Evolutionary conservation across 768 basidiomycete species (phyloP).

Genomic region (Glaciozyma antarctica): DNA sequence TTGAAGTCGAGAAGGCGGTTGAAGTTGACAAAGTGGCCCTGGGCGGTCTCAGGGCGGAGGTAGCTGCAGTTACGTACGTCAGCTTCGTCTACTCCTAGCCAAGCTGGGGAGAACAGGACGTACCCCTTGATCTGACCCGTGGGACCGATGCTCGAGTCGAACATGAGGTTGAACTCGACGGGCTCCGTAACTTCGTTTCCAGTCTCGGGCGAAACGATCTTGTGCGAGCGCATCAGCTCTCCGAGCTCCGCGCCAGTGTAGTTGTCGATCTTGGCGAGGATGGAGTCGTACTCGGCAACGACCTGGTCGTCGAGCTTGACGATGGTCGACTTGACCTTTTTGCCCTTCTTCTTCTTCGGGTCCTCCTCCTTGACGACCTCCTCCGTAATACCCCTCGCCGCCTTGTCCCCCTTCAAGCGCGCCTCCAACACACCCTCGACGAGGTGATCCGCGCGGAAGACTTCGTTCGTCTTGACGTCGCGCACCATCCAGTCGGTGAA

Average conservation of each 20-base stretch:
- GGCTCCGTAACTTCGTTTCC: constrained; percentile 88
- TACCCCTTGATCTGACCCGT: constrained; percentile 94
- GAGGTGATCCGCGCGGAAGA: constrained; percentile 90
- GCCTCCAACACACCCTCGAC: constrained; percentile 88
- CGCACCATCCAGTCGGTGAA: constrained; percentile 98
- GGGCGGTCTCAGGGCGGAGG: constrained; percentile 95
- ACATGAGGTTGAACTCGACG: constrained; percentile 97
- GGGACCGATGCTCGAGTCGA: constrained; percentile 90
- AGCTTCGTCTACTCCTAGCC: not conserved
- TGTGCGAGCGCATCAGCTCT: constrained; percentile 66
- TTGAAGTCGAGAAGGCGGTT: constrained; percentile 93
- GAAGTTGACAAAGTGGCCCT: constrained; percentile 99
- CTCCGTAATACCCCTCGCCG: constrained; percentile 62
- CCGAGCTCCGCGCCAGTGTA: constrained; percentile 82
- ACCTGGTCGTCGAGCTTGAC: constrained; percentile 64
- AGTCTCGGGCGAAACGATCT: constrained; percentile 81
- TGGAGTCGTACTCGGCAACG: constrained; percentile 65
- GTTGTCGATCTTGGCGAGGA: constrained; percentile 89
- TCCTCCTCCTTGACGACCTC: constrained; percentile 50
- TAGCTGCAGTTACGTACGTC: constrained; percentile 48
- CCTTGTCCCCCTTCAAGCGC: constrained; percentile 76
- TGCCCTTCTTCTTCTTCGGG: constrained; percentile 61
- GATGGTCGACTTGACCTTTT: constrained; percentile 55
- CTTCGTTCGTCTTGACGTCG: constrained; percentile 87
- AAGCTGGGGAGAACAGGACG: constrained; percentile 28